These are phyloP conservation scores for Verruconis gallopava DNA, from an alignment of 2,329 filamentous ascomycete genomes.

Conservation along the genomic window DNA sequence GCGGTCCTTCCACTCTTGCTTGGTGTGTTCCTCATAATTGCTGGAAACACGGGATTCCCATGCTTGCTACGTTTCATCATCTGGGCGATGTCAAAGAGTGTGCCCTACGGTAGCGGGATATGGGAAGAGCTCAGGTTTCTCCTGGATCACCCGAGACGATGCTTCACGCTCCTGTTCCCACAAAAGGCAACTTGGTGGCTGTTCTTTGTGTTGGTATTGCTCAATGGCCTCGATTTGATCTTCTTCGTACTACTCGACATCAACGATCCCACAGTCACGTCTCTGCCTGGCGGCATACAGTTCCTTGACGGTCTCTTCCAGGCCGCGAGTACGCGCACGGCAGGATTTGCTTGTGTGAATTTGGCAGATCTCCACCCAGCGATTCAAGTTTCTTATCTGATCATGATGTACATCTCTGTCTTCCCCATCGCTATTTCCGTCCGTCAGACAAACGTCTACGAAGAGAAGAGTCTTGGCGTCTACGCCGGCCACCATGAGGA, in stretches of 20 bases:
- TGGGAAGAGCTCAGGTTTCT: conserved; percentile 89
- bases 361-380: conserved; percentile 70
- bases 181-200: conserved; percentile 90
- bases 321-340: conserved; percentile 77
- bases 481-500: conserved; percentile 38
- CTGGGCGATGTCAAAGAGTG: conserved; percentile 60
- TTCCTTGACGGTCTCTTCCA: conserved; percentile 84
- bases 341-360: conserved; percentile 75
- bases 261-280: conserved; percentile 54
- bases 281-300: conserved; percentile 57
- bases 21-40: conserved; percentile 76
- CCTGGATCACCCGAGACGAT: conserved; percentile 86
- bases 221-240: conserved; percentile 77
- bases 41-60: conserved; percentile 91
- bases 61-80: conserved; percentile 90
- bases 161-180: conserved; percentile 90
- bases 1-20: conserved; percentile 65
- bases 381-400: conserved; percentile 83
- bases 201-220: conserved; percentile 66
- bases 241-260: conserved; percentile 90
- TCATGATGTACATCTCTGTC: conserved; percentile 99
- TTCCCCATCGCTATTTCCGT: conserved; percentile 95
- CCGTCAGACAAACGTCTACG: conserved; percentile 89
- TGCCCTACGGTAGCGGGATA: conserved; percentile 52
- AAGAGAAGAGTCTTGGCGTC: conserved; percentile 74